These are phyloP conservation scores for Hypoxylon sp. DNA, from an alignment of 2,329 filamentous ascomycete genomes.

Conservation along the genomic window DNA sequence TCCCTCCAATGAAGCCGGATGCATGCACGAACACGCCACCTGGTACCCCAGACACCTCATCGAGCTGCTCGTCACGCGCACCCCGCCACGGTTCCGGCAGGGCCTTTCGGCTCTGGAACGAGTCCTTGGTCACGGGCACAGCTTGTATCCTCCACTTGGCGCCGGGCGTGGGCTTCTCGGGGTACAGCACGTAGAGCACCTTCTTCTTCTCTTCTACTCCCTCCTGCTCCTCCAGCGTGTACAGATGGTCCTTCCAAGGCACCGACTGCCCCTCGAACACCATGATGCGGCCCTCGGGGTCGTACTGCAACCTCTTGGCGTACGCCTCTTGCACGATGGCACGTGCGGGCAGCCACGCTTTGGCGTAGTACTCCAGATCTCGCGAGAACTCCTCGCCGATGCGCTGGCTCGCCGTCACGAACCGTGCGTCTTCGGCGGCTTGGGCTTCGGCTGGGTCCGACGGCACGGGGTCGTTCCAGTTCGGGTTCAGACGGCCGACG, in stretches of 20 bases:
- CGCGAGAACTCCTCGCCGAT: constrained; percentile 90
- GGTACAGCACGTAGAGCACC: constrained; percentile 89
- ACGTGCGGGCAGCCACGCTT: constrained; percentile 87
- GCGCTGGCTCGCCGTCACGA: constrained; percentile 77
- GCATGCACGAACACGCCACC: constrained; percentile 94
- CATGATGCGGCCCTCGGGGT: constrained; percentile 80
- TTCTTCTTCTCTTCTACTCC: constrained; percentile 60
- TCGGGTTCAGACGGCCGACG: constrained; percentile 80
- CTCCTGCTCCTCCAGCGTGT: constrained; percentile 77
- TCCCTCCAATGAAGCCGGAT: constrained; percentile 94
- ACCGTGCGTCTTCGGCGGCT: constrained; percentile 80
- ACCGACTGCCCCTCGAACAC: constrained; percentile 80
- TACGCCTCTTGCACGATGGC: constrained; percentile 81
- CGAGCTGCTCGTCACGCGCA: constrained; percentile 84
- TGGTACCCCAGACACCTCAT: constrained; percentile 71
- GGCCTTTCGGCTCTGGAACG: constrained; percentile 91
- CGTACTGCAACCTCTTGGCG: constrained; percentile 69
- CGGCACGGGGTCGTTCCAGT: constrained; percentile 74
- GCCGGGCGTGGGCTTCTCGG: constrained; percentile 77
- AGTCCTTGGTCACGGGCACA: constrained; percentile 84
- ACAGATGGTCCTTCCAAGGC: constrained; percentile 97
- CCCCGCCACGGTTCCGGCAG: constrained; percentile 93
- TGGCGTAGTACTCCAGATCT: constrained; percentile 78
- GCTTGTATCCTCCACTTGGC: constrained; percentile 94
- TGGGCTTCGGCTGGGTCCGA: constrained; percentile 68